These are phyloP conservation scores for Leishmania braziliensis DNA, from an alignment of 208 protist genomes.

Conservation along the genomic window DNA sequence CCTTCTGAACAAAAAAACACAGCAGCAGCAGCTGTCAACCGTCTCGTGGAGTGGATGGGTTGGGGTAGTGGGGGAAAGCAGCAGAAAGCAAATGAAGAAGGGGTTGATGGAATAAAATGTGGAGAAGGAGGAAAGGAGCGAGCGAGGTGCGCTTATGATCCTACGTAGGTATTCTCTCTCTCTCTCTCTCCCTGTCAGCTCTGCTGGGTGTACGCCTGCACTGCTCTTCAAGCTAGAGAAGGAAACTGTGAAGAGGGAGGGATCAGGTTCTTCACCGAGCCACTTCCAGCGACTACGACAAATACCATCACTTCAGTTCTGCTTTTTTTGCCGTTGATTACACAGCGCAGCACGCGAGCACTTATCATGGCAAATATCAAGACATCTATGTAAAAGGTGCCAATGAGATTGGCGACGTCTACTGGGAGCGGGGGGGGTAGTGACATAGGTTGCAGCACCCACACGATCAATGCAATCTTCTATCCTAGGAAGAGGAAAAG, in stretches of 20 bases:
- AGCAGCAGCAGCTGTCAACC: background rate
- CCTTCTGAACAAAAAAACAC: background rate
- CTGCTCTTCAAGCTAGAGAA: background rate
- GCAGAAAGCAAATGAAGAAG: background rate
- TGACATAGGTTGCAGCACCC: no score
- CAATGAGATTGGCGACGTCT: background rate
- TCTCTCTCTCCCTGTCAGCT: background rate
- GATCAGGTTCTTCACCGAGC: background rate
- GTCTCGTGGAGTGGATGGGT: background rate
- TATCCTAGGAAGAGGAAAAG: no score
- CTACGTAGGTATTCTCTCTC: background rate
- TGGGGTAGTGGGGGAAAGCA: background rate
- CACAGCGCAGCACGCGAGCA: background rate
- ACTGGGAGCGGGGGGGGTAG: background rate
- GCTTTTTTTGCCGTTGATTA: background rate
- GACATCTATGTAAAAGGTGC: background rate
- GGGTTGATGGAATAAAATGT: background rate
- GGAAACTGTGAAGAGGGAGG: background rate
- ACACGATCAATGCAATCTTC: no score
- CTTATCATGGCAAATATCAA: background rate
- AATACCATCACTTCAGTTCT: background rate
- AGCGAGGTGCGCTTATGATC: background rate
- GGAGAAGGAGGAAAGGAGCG: background rate
- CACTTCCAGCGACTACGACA: background rate
- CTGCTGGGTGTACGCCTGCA: background rate